Base-by-base conservation (phyloP, 495 filamentous ascomycete genomes). In the Cudoniella acicularis region DNA sequence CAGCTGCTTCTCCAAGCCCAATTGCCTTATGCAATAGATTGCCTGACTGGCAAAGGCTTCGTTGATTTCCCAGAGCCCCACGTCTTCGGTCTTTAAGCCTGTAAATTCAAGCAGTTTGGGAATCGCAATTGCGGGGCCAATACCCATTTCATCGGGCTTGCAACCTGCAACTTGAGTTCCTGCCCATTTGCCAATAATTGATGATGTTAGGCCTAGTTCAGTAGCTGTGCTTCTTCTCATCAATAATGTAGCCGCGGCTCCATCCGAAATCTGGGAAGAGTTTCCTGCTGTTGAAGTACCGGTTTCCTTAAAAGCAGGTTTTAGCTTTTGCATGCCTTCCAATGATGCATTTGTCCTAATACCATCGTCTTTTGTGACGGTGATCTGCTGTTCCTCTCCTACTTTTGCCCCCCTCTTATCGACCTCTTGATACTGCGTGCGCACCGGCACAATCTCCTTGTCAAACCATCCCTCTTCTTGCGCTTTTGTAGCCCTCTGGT, bases 11-110 rank as follows among this genome's bases (percentile, higher is more conserved):
- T 87, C 80, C 24, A 91, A 69, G 0, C 90, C 90, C 17, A 96
- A 74, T 72, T 86, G 81, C 63, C 89, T 74, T 30, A 90, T 69
- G 67, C 87, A 93, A 75, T 95, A 89, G 10, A 96, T 69, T 11
- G 89, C 86, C 75, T 97, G 92, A 54, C 86, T 89, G 2, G 92
- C 92, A 73, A 96, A 97, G 18, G 92, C 92, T 79, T 96, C 92
- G 72, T 96, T 97, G 70, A 97, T 86, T 79, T 97, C 92, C 91
- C 91, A 96, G n/a, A 93, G 75, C 4, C 87, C 82, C 0, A 97
- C 86, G 49, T 97, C 90, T 10, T 76, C 73, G 4, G 76, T 83
- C 49, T 66, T 65, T 36, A 96, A 59, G 17, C 85, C 90, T 10
- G 87, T 78, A 54, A 80, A 78, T 49, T 78, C 67, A 18, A 96